phyloP scores from a whole-genome alignment of 2,329 filamentous ascomycete species.

The Plenodomus lindquistii region DNA sequence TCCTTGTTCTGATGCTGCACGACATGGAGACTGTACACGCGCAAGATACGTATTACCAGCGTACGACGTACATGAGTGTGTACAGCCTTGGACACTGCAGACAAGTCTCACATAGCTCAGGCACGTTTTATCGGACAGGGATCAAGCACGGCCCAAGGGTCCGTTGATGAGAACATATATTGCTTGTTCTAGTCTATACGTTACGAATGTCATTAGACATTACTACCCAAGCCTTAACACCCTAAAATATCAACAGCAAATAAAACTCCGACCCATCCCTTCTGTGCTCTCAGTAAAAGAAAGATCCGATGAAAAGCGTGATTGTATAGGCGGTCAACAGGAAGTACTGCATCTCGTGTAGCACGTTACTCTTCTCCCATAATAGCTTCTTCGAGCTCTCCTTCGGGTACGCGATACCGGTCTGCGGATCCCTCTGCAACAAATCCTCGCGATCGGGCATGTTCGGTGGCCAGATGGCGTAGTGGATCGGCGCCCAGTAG shows the following conservation, averaged over 20 bases:
- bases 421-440: slow-evolving; percentile 4
- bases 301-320: slow-evolving; percentile 6
- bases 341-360: slow-evolving; percentile 8
- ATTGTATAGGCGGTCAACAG: slow-evolving; percentile 6
- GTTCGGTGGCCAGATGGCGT: slow-evolving; percentile 8
- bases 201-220: not conserved
- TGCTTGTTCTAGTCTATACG: too few relatives aligned
- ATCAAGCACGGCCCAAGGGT: not conserved
- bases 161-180: too few relatives aligned
- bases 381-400: slow-evolving; percentile 5
- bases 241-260: not conserved
- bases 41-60: too few relatives aligned
- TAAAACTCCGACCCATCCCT: not conserved
- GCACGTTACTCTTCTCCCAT: slow-evolving; percentile 7
- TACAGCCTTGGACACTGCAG: not conserved
- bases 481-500: slow-evolving; percentile 8
- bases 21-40: not conserved
- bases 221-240: not conserved
- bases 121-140: not conserved
- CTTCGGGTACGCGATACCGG: slow-evolving; percentile 9
- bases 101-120: not conserved
- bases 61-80: too few relatives aligned
- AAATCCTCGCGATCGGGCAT: slow-evolving; percentile 10
- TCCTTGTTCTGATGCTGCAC: not conserved
- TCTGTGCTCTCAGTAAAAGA: slow-evolving; percentile 3